Conservation (phyloP, 2,329 filamentous ascomycete genomes). For the Rachicladosporium sp. region DNA sequence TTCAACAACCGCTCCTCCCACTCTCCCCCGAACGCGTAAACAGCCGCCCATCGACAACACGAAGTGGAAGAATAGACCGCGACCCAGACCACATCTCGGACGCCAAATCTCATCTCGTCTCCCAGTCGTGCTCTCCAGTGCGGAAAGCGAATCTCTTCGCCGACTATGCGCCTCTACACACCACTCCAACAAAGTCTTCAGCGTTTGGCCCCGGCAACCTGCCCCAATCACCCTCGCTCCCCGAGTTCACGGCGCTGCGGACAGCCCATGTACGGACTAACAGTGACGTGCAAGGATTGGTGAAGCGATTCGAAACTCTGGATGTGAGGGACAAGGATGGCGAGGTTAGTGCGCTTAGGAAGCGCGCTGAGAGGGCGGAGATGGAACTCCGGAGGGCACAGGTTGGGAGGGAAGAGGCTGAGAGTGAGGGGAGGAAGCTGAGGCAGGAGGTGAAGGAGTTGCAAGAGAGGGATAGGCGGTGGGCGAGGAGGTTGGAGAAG, state of each 20-base stretch:
- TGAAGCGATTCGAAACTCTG: conserved; percentile 61
- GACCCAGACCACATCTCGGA: conserved; percentile 23
- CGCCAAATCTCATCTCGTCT: conserved; percentile 16
- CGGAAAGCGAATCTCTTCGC: conserved; percentile 20
- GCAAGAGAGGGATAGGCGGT: conserved; percentile 51
- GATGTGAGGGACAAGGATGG: conserved; percentile 39
- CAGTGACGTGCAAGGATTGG: conserved; percentile 45
- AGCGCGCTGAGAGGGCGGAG: conserved; percentile 33
- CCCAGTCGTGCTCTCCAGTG: conserved; percentile 19
- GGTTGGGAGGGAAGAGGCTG: conserved; percentile 49
- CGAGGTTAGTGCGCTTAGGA: conserved; percentile 27
- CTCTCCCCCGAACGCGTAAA: conserved; percentile 55
- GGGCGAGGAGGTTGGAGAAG: conserved; percentile 54
- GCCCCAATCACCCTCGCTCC: conserved; percentile 20
- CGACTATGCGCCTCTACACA: conserved; percentile 15
- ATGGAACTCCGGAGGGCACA: conserved; percentile 32
- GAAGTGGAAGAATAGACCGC: conserved; percentile 29
- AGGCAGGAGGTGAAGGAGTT: conserved; percentile 53
- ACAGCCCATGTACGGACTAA: conserved; percentile 39
- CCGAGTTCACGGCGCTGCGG: conserved; percentile 18
- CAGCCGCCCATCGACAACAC: conserved; percentile 24
- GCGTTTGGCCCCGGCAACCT: conserved; percentile 11
- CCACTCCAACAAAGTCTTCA: conserved; percentile 6
- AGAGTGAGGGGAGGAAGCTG: conserved; percentile 52
- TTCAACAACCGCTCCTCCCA: conserved; percentile 40